phyloP scores from a whole-genome alignment of 495 filamentous ascomycete species.

The Lasiosphaeria miniovina region DNA sequence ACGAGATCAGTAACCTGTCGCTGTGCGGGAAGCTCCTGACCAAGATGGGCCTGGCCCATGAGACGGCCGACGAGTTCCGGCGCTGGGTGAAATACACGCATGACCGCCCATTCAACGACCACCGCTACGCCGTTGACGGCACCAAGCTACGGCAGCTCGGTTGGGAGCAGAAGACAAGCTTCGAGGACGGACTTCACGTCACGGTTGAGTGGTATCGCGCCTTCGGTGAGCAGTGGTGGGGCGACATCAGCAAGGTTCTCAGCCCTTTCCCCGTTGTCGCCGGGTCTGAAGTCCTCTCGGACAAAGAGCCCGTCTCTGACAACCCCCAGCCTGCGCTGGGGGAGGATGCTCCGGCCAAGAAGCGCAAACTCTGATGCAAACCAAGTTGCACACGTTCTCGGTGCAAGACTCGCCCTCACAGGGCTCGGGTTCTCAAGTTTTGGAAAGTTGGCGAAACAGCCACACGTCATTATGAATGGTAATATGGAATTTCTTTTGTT shows the following conservation, averaged over 20 bases:
- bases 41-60: conserved; percentile 45
- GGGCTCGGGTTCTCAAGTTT: too few species aligned
- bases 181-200: conserved; percentile 57
- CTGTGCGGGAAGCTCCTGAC: conserved; percentile 58
- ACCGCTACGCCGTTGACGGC: conserved; percentile 64
- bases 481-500: too few species aligned
- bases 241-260: conserved; percentile 63
- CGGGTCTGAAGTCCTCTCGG: conserved; percentile 47
- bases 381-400: too few species aligned
- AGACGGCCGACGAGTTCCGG: conserved; percentile 40
- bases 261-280: conserved; percentile 57
- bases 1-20: conserved; percentile 62
- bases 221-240: conserved; percentile 68
- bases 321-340: conserved; percentile 26
- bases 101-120: conserved; percentile 73
- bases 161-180: conserved; percentile 62
- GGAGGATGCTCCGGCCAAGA: conserved; percentile 22
- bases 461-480: too few species aligned
- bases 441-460: too few species aligned
- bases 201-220: conserved; percentile 69
- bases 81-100: conserved; percentile 62
- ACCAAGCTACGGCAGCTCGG: conserved; percentile 62
- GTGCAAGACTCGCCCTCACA: too few species aligned
- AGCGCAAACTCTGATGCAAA: conserved; percentile 33
- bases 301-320: conserved; percentile 48